Base-by-base conservation (phyloP, 2,329 filamentous ascomycete species). In the Aspergillus sp. region DNA sequence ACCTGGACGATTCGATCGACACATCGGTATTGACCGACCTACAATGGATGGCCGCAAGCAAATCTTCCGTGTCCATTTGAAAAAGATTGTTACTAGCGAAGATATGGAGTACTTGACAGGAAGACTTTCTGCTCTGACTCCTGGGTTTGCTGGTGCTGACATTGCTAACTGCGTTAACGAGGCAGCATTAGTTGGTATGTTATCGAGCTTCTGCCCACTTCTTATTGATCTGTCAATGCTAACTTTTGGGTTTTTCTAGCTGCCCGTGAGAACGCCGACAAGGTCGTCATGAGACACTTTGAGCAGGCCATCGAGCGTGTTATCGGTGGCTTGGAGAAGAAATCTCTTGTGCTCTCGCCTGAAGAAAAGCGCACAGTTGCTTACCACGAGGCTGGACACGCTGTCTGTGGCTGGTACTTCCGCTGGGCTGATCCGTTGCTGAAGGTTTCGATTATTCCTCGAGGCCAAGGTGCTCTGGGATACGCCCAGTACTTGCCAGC, bases 141-240 rank as follows among this genome's bases (percentile, higher is more conserved):
- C 93, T 43, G 93, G 93, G 29, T 98, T 98, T 69, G 91, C 91
- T 44, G 93, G 93, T 70, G 93, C 93, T 38, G 93, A 98, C 66
- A 98, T 98, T 68, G 90, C 93, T 63, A 98, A 98, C 68, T 95
- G 90, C 64, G 90, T 95, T 57, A 98, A 98, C 63, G 93, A 98
- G 74, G 93, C 93, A 53, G 93, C 93, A 44, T 75, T 98, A 37
- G 91, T 97, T 64, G 93, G 90, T 95, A 79, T 65, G 85, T 68
- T 43, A 9, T n/a, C 6, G 19, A 19, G 19, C 4, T 19, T 19
- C 11, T 71, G 31, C 41, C 11, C 19, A 39, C 26, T 26, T 29
- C 27, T 9, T 48, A 10, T 43, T 7, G 13, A 19, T 10, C 5
- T 26, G 11, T n/a, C 13, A 27, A 36, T 37, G 33, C 73, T 80